Percentiles rank a stretch among this genome's conserved stretches.
Conservation (phyloP, 805 yeast genomes). For the Zygosaccharomyces siamensis region DNA sequence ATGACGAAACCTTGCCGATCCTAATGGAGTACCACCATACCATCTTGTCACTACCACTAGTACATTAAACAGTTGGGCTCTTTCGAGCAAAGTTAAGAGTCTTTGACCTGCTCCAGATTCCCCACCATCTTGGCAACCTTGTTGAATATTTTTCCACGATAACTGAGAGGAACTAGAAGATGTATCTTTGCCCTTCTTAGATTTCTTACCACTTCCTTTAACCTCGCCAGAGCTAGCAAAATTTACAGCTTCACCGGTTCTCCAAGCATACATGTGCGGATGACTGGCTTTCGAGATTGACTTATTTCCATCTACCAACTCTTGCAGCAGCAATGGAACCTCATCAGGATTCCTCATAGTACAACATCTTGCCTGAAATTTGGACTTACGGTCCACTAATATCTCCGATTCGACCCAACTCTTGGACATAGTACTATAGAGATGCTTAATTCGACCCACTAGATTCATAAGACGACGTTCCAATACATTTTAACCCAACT, state of each 20-base stretch:
- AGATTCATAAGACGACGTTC: not conserved
- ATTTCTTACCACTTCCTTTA: not conserved
- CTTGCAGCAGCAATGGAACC: conserved; percentile 40
- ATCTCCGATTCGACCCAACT: conserved; percentile 41
- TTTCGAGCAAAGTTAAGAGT: conserved; percentile 49
- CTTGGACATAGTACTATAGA: not conserved
- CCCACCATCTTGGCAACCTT: conserved; percentile 66
- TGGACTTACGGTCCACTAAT: conserved; percentile 51
- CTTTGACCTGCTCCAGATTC: conserved; percentile 71
- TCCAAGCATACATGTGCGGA: conserved; percentile 72
- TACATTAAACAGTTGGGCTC: conserved; percentile 47
- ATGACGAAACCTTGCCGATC: conserved; percentile 65
- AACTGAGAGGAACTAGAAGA: conserved; percentile 1
- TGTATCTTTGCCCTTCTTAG: conserved; percentile 8
- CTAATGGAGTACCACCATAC: conserved; percentile 77
- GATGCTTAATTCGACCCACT: not conserved
- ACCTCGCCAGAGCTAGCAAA: not conserved
- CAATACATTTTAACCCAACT: not conserved
- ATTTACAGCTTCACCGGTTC: conserved; percentile 38
- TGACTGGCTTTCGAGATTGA: conserved; percentile 57
- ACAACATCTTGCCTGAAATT: conserved; percentile 60
- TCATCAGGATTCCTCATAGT: conserved; percentile 38
- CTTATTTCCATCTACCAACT: conserved; percentile 44
- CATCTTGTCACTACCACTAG: conserved; percentile 70
- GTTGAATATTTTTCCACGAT: conserved; percentile 32